These are phyloP conservation scores for Mortierella sp. DNA, from an alignment of 371 early-diverging fungal species.

Conservation along the genomic window DNA sequence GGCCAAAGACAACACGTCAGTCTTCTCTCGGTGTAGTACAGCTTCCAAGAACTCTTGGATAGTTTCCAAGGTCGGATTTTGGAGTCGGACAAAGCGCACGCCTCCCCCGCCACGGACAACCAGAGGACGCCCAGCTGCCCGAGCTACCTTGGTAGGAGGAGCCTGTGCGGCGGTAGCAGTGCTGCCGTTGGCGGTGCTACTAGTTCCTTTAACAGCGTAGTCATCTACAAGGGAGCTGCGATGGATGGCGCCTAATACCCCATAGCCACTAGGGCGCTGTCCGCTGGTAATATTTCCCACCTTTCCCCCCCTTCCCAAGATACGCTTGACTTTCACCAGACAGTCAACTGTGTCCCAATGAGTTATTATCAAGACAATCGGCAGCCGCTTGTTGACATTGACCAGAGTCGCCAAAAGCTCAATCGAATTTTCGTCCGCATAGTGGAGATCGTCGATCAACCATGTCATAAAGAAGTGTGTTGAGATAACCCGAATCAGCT, in stretches of 20 bases:
- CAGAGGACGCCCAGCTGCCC: conserved; percentile 21
- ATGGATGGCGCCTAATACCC: conserved; percentile 21
- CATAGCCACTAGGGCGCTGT: conserved; percentile 15
- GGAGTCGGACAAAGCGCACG: conserved; percentile 32
- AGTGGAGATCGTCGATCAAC: conserved; percentile 51
- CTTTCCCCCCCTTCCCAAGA: conserved; percentile 42
- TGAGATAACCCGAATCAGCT: conserved; percentile 50
- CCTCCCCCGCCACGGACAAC: conserved; percentile 49
- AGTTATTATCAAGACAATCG: conserved; percentile 50
- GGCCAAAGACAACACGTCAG: conserved; percentile 26
- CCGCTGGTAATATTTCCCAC: conserved; percentile 23
- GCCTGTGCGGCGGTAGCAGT: not conserved
- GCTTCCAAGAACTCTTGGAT: conserved; percentile 29
- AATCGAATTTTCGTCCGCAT: conserved; percentile 49
- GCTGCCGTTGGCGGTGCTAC: not conserved
- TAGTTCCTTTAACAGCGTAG: conserved; percentile 5
- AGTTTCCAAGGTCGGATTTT: conserved; percentile 23
- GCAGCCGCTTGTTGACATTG: conserved; percentile 48
- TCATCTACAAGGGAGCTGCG: conserved; percentile 16
- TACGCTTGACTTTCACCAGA: conserved; percentile 49
- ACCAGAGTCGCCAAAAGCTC: conserved; percentile 44
- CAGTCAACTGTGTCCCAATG: conserved; percentile 43
- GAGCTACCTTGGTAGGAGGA: conserved; percentile 6
- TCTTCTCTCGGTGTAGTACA: conserved; percentile 23
- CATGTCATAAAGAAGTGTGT: conserved; percentile 56